These are phyloP conservation scores for Candida tropicalis DNA, from an alignment of 1,139 yeast genomes.

Conservation along the genomic window DNA sequence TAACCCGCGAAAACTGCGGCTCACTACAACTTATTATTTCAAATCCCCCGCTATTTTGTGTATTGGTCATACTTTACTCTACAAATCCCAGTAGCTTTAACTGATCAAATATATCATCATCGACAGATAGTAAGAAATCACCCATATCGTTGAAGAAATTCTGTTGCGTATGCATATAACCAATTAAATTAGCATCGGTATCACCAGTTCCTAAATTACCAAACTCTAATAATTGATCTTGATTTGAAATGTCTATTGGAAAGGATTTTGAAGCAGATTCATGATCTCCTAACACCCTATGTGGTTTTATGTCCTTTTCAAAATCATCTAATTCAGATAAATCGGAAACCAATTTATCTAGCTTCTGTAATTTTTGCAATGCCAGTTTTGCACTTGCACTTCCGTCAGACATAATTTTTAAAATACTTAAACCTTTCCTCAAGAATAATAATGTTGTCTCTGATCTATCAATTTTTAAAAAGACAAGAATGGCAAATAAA, in stretches of 20 bases:
- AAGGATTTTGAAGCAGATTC: constrained; percentile 15
- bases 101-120: constrained; percentile 13
- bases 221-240: constrained; percentile 11
- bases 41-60: no score
- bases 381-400: constrained; percentile 21
- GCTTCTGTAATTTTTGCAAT: constrained; percentile 11
- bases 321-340: constrained; percentile 15
- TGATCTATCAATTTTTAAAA: constrained; percentile 21
- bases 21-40: no score
- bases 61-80: constrained; percentile 1
- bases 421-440: constrained; percentile 21
- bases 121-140: constrained; percentile 12
- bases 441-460: constrained; percentile 20
- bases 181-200: constrained; percentile 6
- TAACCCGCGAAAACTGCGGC: not conserved
- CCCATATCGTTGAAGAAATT: constrained; percentile 13
- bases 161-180: constrained; percentile 9
- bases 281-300: constrained; percentile 11
- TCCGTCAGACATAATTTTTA: constrained; percentile 20
- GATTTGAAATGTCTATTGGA: constrained; percentile 9
- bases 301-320: constrained; percentile 11
- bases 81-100: constrained; percentile 9
- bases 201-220: constrained; percentile 9
- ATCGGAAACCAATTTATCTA: constrained; percentile 15
- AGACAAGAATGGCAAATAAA: constrained; percentile 20